These are phyloP conservation scores for Austroboletus niveus DNA, from an alignment of 1,284 basidiomycete species.

Conservation along the genomic window DNA sequence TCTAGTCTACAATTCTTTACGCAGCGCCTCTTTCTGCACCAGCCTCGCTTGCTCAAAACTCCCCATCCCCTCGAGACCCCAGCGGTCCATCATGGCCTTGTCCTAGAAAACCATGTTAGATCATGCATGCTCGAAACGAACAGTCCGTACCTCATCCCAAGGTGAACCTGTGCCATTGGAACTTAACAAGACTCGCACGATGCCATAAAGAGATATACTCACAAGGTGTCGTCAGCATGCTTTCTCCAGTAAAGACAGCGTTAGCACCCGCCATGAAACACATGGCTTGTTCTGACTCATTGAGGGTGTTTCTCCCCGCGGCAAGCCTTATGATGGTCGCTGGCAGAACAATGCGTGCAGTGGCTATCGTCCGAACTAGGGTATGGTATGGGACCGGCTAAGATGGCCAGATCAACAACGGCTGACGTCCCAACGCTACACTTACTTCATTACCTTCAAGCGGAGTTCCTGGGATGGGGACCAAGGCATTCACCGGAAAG, in stretches of 20 bases:
- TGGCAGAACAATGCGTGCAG: constrained; percentile 90
- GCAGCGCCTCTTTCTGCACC: constrained; percentile 49
- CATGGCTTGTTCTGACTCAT: constrained; percentile 94
- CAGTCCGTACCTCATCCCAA: constrained; percentile 70
- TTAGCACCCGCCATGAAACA: constrained; percentile 99
- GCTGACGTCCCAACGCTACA: not conserved
- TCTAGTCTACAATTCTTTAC: constrained; percentile 1
- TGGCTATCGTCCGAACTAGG: constrained; percentile 91
- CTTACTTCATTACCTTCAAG: constrained; percentile 69
- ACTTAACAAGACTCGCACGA: constrained; percentile 6
- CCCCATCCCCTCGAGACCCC: constrained; percentile 90
- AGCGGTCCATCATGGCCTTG: constrained; percentile 90
- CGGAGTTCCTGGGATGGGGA: constrained; percentile 75
- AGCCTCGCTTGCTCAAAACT: constrained; percentile 75
- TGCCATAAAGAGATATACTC: constrained; percentile 34
- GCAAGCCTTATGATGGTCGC: constrained; percentile 93
- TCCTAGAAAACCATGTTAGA: constrained; percentile 51
- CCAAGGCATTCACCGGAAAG: constrained; percentile 96
- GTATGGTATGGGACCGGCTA: constrained; percentile 82
- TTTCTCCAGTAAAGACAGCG: constrained; percentile 96
- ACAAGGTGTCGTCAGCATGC: constrained; percentile 97
- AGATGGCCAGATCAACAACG: constrained; percentile 9
- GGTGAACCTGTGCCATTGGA: constrained; percentile 57
- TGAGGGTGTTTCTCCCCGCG: constrained; percentile 88
- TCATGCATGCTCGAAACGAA: not conserved